A percentile compares a stretch with the other conserved stretches of the same genome.
These are phyloP conservation scores for Citrus maxima DNA, from an alignment of 345 rosid species.

Conservation along the genomic window DNA sequence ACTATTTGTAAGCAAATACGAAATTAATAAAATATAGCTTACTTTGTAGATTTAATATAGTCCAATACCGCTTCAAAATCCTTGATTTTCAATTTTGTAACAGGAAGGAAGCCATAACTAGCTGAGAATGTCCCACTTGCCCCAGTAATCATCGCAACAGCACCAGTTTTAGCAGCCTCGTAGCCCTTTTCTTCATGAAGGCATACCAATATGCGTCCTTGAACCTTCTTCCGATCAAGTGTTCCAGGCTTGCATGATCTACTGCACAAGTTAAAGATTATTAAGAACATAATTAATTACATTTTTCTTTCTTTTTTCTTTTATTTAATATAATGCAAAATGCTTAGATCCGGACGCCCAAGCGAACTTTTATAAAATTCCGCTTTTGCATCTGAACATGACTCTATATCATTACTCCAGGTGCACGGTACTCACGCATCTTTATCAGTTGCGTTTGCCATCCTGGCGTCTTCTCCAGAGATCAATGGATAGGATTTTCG, in stretches of 20 bases:
- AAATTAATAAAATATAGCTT: neutral
- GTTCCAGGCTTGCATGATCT: slow-evolving; percentile 35
- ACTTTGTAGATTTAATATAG: slow-evolving; percentile 49
- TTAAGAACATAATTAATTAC: too few species aligned
- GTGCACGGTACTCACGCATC: slow-evolving; percentile 45
- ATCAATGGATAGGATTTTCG: slow-evolving; percentile 50
- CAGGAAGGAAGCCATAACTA: slow-evolving; percentile 46
- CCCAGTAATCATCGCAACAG: slow-evolving; percentile 48
- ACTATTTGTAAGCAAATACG: neutral
- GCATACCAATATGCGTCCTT: slow-evolving; percentile 64
- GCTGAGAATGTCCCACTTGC: slow-evolving; percentile 29
- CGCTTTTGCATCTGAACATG: too few species aligned
- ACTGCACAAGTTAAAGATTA: slow-evolving; percentile 12
- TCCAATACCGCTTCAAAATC: slow-evolving; percentile 34
- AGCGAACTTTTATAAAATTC: too few species aligned
- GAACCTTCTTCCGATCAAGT: slow-evolving; percentile 52
- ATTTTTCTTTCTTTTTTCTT: too few species aligned
- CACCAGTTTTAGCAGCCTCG: slow-evolving; percentile 39
- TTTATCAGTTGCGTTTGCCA: slow-evolving; percentile 20
- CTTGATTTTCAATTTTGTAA: slow-evolving; percentile 32
- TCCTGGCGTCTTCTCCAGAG: slow-evolving; percentile 41
- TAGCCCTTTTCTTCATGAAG: slow-evolving; percentile 38
- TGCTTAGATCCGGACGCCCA: too few species aligned
- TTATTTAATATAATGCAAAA: too few species aligned
- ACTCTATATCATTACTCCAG: neutral